A percentile compares a stretch with the other conserved stretches of the same genome.
Evolutionary conservation across 1,139 yeast species (phyloP).

Genomic region (Saccharomyces uvarum): DNA sequence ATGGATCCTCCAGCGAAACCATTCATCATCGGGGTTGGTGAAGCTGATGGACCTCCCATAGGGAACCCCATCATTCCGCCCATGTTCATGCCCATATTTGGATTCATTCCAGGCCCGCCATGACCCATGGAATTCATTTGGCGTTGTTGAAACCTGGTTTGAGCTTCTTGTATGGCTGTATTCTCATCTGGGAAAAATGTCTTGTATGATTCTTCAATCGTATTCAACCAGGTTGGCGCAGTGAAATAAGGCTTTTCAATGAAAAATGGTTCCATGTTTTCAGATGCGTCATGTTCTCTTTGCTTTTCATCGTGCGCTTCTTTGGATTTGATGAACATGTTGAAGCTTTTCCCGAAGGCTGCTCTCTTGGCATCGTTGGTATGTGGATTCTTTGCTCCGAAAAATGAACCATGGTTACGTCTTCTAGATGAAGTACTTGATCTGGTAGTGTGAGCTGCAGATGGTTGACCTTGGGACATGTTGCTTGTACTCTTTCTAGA

Average conservation of each 20-base stretch:
- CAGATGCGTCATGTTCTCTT: constrained; percentile 9
- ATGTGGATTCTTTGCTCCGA: constrained; percentile 38
- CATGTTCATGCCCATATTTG: constrained; percentile 20
- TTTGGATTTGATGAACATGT: constrained; percentile 42
- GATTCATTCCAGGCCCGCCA: constrained; percentile 16
- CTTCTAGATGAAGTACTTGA: constrained; percentile 22
- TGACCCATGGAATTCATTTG: constrained; percentile 24
- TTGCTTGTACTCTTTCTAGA: constrained; percentile 12
- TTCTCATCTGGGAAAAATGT: constrained; percentile 38
- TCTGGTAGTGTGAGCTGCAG: constrained; percentile 12
- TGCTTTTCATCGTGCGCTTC: constrained; percentile 32
- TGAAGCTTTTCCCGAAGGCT: constrained; percentile 44
- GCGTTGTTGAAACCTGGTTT: constrained; percentile 29
- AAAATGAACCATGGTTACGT: constrained; percentile 25
- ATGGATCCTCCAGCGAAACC: constrained; percentile 18
- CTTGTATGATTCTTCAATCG: constrained; percentile 48
- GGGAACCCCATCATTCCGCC: constrained; percentile 25
- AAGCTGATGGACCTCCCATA: constrained; percentile 18
- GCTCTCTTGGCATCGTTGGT: constrained; percentile 33
- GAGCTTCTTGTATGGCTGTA: constrained; percentile 25
- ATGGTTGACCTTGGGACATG: constrained; percentile 13
- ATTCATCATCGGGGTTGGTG: constrained; percentile 24
- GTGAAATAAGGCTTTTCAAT: constrained; percentile 64
- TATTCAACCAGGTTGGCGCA: constrained; percentile 73
- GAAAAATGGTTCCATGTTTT: constrained; percentile 31